Evolutionary conservation across 1,284 basidiomycete genomes (phyloP).

Genomic region (Tylopilus sp.): DNA sequence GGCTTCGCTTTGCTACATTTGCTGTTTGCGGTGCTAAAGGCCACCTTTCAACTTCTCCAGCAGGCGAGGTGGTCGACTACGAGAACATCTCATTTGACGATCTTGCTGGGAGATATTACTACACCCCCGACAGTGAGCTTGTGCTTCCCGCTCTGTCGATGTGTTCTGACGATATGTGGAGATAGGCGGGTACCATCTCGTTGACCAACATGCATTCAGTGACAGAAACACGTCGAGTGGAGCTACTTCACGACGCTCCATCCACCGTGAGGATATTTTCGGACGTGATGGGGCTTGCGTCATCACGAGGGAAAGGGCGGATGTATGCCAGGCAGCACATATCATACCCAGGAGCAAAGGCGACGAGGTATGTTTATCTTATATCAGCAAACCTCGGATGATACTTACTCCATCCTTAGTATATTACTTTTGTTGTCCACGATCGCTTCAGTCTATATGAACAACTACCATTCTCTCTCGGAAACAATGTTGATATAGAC

Average conservation of each 20-base stretch:
- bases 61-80: not conserved
- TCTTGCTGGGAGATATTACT: not conserved
- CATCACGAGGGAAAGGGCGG: not conserved
- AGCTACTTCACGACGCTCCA: not conserved
- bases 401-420: constrained; percentile 1
- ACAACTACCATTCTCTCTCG: not conserved
- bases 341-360: not conserved
- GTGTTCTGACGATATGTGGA: not conserved
- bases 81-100: not conserved
- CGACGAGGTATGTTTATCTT: not conserved
- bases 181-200: not conserved
- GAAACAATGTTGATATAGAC: not conserved
- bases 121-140: no score
- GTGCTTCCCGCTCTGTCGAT: not conserved
- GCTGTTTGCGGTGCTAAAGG: no score
- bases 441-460: not conserved
- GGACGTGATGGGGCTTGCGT: not conserved
- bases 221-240: not conserved
- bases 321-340: not conserved
- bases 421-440: not conserved
- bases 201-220: not conserved
- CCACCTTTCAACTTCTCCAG: no score
- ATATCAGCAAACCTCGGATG: not conserved
- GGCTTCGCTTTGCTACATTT: no score
- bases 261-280: not conserved